Conservation (phyloP, 768 basidiomycete genomes). For the Russula sp. region DNA sequence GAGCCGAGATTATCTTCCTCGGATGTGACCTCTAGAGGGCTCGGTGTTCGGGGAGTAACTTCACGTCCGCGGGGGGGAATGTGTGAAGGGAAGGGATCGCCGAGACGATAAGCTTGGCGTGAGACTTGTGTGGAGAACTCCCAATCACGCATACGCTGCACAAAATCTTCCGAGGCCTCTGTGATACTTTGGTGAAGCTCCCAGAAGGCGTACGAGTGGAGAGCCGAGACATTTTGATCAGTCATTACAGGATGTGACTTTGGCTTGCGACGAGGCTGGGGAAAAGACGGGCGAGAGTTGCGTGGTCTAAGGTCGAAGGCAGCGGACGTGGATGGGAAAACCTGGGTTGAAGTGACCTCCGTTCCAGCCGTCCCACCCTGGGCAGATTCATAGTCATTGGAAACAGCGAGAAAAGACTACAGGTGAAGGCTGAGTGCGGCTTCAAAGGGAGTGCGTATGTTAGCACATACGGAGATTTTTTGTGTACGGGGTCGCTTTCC, state of each 20-base stretch:
- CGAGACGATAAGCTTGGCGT: slow-evolving; percentile 34
- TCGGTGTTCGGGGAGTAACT: slow-evolving; percentile 16
- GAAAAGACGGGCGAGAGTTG: slow-evolving; percentile 6
- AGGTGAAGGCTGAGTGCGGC: not conserved
- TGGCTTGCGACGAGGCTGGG: slow-evolving; percentile 1
- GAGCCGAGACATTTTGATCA: slow-evolving; percentile 32
- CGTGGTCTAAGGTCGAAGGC: slow-evolving; percentile 28
- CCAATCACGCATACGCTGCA: slow-evolving; percentile 67
- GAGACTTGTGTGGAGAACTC: slow-evolving; percentile 41
- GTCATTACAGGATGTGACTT: slow-evolving; percentile 1
- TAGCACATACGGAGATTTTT: slow-evolving; percentile 37
- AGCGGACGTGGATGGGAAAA: slow-evolving; percentile 27
- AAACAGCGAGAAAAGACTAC: slow-evolving; percentile 3
- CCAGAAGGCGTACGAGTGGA: slow-evolving; percentile 58
- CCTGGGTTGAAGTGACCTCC: slow-evolving; percentile 5
- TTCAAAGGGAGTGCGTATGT: not conserved
- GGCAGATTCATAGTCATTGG: not conserved
- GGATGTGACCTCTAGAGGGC: slow-evolving; percentile 21
- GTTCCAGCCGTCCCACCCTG: not conserved
- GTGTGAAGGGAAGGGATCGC: slow-evolving; percentile 22
- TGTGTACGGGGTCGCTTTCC: slow-evolving; percentile 47
- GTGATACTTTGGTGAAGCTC: slow-evolving; percentile 56
- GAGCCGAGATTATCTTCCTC: slow-evolving; percentile 21
- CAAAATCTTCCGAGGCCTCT: slow-evolving; percentile 59
- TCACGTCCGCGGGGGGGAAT: slow-evolving; percentile 3